A percentile compares a stretch with the other conserved stretches of the same genome.
Conservation (phyloP, 805 yeast genomes). For the Spathaspora passalidarum region DNA sequence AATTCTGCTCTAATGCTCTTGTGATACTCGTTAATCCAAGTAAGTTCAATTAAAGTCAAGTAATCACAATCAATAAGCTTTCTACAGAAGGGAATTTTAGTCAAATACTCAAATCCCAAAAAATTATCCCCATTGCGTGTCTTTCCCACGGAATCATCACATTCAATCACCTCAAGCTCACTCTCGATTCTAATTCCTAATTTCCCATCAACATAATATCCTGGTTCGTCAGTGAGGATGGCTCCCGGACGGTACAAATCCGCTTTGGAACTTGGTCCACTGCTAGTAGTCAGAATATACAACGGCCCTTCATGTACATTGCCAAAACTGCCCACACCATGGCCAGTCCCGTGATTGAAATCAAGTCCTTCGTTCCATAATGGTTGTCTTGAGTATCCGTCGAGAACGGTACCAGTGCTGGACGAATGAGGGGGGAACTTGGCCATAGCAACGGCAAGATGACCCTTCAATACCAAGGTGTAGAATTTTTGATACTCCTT, state of each 20-base stretch:
- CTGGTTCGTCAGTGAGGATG: constrained; percentile 89
- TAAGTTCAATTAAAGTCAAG: constrained; percentile 26
- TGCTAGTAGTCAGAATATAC: constrained; percentile 61
- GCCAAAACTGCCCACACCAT: constrained; percentile 90
- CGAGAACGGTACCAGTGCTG: constrained; percentile 73
- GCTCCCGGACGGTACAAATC: constrained; percentile 54
- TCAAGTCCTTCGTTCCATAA: constrained; percentile 81
- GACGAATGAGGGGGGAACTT: constrained; percentile 67
- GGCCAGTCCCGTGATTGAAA: constrained; percentile 95
- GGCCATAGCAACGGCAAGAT: constrained; percentile 77
- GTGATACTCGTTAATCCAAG: constrained; percentile 41
- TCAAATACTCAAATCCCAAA: constrained; percentile 38
- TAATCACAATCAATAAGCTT: constrained; percentile 32
- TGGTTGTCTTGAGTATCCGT: constrained; percentile 77
- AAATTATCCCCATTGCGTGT: constrained; percentile 29
- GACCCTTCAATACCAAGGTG: constrained; percentile 88
- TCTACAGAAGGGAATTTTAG: constrained; percentile 39
- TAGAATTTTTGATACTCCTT: constrained; percentile 69
- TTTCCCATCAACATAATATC: constrained; percentile 85
- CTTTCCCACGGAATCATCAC: constrained; percentile 34
- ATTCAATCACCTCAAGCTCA: constrained; percentile 60
- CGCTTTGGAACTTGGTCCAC: constrained; percentile 50
- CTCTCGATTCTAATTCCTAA: constrained; percentile 90
- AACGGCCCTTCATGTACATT: constrained; percentile 95
- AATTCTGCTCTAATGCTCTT: constrained; percentile 29